These are phyloP conservation scores for Sporothrix pseudoabietina DNA, from an alignment of 2,329 filamentous ascomycete genomes.

Conservation along the genomic window DNA sequence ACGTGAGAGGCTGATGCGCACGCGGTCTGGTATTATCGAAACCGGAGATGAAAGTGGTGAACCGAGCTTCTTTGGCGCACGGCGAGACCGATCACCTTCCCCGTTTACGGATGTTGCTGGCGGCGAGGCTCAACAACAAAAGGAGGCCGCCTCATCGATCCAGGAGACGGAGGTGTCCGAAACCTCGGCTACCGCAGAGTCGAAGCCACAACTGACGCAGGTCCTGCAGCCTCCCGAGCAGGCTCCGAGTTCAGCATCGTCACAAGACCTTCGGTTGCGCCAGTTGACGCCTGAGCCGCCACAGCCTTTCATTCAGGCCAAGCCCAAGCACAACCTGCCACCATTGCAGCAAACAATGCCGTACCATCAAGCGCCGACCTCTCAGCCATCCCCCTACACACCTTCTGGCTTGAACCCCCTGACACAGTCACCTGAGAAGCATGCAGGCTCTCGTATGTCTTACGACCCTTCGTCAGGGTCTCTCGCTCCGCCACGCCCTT, in stretches of 20 bases:
- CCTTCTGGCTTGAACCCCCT: conserved; percentile 29
- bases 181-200: background rate
- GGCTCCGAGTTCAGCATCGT: background rate
- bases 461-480: conserved; percentile 51
- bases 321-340: conserved; percentile 20
- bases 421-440: conserved; percentile 50
- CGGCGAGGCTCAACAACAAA: conserved; percentile 13
- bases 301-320: background rate
- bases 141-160: background rate
- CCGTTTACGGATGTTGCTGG: conserved; percentile 43
- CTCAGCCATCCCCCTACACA: conserved; percentile 43
- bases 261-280: conserved; percentile 17
- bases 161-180: conserved; percentile 16
- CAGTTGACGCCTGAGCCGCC: conserved; percentile 10
- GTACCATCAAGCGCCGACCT: conserved; percentile 41
- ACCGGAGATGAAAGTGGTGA: conserved; percentile 46
- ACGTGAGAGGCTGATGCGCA: conserved; percentile 38
- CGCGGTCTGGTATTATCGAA: conserved; percentile 38
- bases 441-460: conserved; percentile 45
- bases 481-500: conserved; percentile 54
- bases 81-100: conserved; percentile 61
- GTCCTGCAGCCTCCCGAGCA: conserved; percentile 6
- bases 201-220: background rate
- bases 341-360: conserved; percentile 30
- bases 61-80: conserved; percentile 52